Base-by-base conservation (phyloP, 441 rosid species). In the Eutrema salsugineum region DNA sequence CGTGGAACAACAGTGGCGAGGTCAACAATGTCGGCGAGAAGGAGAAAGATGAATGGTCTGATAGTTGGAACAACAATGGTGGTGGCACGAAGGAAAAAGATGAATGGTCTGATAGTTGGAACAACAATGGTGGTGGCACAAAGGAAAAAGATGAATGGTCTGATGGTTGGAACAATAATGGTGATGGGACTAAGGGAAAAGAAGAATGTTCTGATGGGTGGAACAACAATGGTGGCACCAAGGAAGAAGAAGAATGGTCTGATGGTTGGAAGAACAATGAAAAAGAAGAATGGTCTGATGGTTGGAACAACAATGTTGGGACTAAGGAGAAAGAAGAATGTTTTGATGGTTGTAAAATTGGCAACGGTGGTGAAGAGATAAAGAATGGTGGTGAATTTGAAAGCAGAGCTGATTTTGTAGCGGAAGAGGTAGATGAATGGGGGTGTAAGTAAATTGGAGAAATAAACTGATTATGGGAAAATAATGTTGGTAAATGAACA, bases 71-170 rank as follows among this genome's bases (percentile, higher is more conserved):
- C 32, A 19, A 61, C 36, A 40, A 65, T 38, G 61, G 60, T 11
- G 66, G 11, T 17, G 63, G 47, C 11, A 1, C 61, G 58, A 70
- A 75, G 30, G 88, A 84, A 38, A 89, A 81, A 64, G 68, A 72
- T 10, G 92, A 88, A 61, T 88, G 96, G 91, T 85, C 96, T 5
- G 97, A 84, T 39, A 89, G 88, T 2, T 89, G 91, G 95, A 83
- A 80, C 33, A 30, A 67, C 63, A 12, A 22, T 27, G 71, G 49
- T 6, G 47, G 11, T 10, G 66, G 32, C 4, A 3, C 46, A 67
- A 65, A 77, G 16, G 85, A 85, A 24, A 87, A 85, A 69, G 77
- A 78, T 12, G 90, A 91, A 57, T 88, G 91, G 84, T 86, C 90
- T 4, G 93, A 86, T 33, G 97, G 90, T 7, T 87, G 88, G 93